These are phyloP conservation scores for Aureobasidium sp. DNA, from an alignment of 2,329 filamentous ascomycete species.

Conservation along the genomic window DNA sequence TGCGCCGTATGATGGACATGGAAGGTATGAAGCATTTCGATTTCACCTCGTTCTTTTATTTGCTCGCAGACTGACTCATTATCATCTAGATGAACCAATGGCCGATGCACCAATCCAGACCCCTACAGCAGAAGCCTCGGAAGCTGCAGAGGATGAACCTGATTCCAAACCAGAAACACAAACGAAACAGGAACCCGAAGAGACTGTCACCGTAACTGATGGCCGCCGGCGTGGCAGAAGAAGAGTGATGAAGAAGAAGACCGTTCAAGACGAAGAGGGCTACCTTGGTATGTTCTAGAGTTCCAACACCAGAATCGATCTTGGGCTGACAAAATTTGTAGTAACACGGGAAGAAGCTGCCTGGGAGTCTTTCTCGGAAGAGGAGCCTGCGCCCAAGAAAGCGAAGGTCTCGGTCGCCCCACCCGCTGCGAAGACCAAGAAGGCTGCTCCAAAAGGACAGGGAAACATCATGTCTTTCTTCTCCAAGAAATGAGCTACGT, in stretches of 20 bases:
- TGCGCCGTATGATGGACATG: conserved; percentile 70
- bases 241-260: conserved; percentile 80
- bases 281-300: conserved; percentile 61
- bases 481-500: conserved; percentile 57
- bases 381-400: conserved; percentile 58
- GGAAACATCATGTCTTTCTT: conserved; percentile 93
- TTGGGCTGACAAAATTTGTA: conserved; percentile 30
- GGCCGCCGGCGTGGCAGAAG: conserved; percentile 69
- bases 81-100: conserved; percentile 46
- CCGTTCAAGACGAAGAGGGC: conserved; percentile 76
- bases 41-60: neutral
- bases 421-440: conserved; percentile 31
- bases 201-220: conserved; percentile 46
- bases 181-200: conserved; percentile 19
- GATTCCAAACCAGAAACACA: neutral
- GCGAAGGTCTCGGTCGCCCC: conserved; percentile 45
- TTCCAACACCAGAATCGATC: neutral
- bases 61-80: neutral
- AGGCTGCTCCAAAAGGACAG: conserved; percentile 43
- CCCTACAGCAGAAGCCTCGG: conserved; percentile 29
- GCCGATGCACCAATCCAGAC: conserved; percentile 43
- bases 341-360: conserved; percentile 76
- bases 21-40: conserved; percentile 25
- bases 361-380: conserved; percentile 93
- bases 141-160: conserved; percentile 28